These are phyloP conservation scores for Boletus eberwhitei DNA, from an alignment of 768 basidiomycete species.

Conservation along the genomic window DNA sequence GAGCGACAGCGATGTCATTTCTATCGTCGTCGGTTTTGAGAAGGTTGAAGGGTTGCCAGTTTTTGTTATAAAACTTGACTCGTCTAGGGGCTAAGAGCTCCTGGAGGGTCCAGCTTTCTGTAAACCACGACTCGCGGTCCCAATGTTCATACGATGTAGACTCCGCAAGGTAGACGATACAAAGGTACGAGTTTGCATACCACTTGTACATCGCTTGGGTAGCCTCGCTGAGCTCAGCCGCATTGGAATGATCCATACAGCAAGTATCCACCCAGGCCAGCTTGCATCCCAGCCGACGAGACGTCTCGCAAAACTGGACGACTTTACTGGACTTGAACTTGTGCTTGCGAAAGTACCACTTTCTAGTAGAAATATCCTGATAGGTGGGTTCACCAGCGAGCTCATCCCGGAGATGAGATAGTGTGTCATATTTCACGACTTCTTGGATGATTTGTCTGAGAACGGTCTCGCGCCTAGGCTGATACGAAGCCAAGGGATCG, in stretches of 20 bases:
- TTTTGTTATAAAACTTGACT: conserved; percentile 15
- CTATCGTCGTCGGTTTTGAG: background rate
- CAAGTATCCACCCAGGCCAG: conserved; percentile 17
- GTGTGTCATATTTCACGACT: conserved; percentile 7
- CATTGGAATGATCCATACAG: conserved; percentile 17
- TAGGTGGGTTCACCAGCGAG: conserved; percentile 7
- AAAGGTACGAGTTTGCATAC: conserved; percentile 21
- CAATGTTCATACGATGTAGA: background rate
- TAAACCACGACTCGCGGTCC: conserved; percentile 9
- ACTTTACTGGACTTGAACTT: background rate
- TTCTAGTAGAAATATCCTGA: background rate
- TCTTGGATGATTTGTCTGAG: conserved; percentile 13
- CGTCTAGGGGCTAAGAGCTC: conserved; percentile 17
- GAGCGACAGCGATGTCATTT: background rate
- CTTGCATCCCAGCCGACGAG: background rate
- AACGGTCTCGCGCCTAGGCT: background rate
- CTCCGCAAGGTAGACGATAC: conserved; percentile 16
- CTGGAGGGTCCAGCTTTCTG: conserved; percentile 10
- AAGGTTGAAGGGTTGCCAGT: conserved; percentile 8
- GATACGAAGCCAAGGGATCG: background rate
- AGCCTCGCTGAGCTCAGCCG: conserved; percentile 19
- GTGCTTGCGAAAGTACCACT: background rate
- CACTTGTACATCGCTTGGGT: conserved; percentile 22
- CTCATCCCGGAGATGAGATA: conserved; percentile 14
- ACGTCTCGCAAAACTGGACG: background rate